Evolutionary conservation across 2,329 filamentous ascomycete genomes (phyloP).

Genomic region (Ceratocystis alfenasii): DNA sequence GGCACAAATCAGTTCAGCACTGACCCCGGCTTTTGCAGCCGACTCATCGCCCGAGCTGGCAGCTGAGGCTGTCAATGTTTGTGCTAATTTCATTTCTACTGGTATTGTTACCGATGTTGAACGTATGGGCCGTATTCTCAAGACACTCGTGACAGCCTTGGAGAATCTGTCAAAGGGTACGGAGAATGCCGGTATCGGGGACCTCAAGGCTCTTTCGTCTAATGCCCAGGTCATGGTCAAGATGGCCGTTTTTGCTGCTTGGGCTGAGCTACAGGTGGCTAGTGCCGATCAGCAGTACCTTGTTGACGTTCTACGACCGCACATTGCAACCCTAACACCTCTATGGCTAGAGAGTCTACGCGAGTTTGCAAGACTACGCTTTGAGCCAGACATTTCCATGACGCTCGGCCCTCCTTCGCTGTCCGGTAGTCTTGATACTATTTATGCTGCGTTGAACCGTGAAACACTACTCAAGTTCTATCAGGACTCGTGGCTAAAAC

Average conservation of each 20-base stretch:
- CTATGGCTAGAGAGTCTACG: slow-evolving; percentile 87
- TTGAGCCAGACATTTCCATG: slow-evolving; percentile 94
- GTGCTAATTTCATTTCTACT: slow-evolving; percentile 92
- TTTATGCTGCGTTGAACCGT: slow-evolving; percentile 87
- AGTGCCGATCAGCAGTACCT: slow-evolving; percentile 87
- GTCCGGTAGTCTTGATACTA: slow-evolving; percentile 78
- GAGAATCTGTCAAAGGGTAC: slow-evolving; percentile 67
- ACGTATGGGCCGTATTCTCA: slow-evolving; percentile 95
- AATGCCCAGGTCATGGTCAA: slow-evolving; percentile 98
- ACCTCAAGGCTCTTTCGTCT: slow-evolving; percentile 80
- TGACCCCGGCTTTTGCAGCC: slow-evolving; percentile 89
- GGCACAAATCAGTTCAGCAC: slow-evolving; percentile 89
- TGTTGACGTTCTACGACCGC: slow-evolving; percentile 74
- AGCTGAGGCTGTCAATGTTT: slow-evolving; percentile 92
- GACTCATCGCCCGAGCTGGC: slow-evolving; percentile 94
- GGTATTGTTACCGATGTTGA: slow-evolving; percentile 96
- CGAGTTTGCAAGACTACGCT: slow-evolving; percentile 84
- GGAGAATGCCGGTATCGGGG: slow-evolving; percentile 62
- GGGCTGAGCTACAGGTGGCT: slow-evolving; percentile 92
- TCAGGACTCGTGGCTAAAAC: slow-evolving; percentile 89
- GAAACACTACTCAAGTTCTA: slow-evolving; percentile 93
- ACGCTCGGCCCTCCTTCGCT: slow-evolving; percentile 69
- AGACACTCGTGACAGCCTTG: slow-evolving; percentile 77
- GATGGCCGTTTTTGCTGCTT: slow-evolving; percentile 91
- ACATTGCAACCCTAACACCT: slow-evolving; percentile 80